Percentiles rank a stretch among this genome's conserved stretches.
Conservation (phyloP, 177 flowering plant genomes). For the Vitis hybrid region DNA sequence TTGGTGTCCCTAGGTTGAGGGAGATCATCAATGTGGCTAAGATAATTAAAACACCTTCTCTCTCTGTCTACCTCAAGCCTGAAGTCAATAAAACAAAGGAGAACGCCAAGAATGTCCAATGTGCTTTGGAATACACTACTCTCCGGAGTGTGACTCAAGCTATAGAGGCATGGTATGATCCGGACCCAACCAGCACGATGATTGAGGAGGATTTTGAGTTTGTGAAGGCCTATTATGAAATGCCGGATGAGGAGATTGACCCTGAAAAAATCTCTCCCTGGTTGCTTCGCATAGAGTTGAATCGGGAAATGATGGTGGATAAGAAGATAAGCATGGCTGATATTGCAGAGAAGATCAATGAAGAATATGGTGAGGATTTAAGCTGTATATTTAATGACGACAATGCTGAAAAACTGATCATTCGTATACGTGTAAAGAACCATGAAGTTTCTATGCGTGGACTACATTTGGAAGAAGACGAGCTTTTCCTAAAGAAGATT, state of each 20-base stretch:
- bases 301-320: conserved; percentile 99
- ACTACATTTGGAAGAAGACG: conserved; percentile 89
- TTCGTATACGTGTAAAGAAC: conserved; percentile 97
- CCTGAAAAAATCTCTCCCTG: conserved; percentile 98
- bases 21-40: conserved; percentile 98
- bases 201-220: conserved; percentile 95
- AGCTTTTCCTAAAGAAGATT: conserved; percentile 93
- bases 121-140: conserved; percentile 94
- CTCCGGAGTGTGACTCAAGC: conserved; percentile 98
- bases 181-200: conserved; percentile 95
- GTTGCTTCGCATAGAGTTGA: conserved; percentile 93
- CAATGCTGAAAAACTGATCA: conserved; percentile 91
- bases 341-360: conserved; percentile 94
- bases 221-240: conserved; percentile 95
- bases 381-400: conserved; percentile 97
- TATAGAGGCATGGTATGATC: conserved; percentile 99
- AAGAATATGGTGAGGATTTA: conserved; percentile 88
- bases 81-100: conserved; percentile 81
- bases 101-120: conserved; percentile 90
- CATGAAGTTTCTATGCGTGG: conserved; percentile 96
- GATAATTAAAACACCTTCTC: conserved; percentile 98
- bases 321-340: conserved; percentile 98
- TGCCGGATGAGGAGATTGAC: conserved; percentile 97
- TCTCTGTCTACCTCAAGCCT: conserved; percentile 85
- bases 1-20: conserved; percentile 96